These are phyloP conservation scores for Bombardia bombarda DNA, from an alignment of 495 filamentous ascomycete species.

Conservation along the genomic window DNA sequence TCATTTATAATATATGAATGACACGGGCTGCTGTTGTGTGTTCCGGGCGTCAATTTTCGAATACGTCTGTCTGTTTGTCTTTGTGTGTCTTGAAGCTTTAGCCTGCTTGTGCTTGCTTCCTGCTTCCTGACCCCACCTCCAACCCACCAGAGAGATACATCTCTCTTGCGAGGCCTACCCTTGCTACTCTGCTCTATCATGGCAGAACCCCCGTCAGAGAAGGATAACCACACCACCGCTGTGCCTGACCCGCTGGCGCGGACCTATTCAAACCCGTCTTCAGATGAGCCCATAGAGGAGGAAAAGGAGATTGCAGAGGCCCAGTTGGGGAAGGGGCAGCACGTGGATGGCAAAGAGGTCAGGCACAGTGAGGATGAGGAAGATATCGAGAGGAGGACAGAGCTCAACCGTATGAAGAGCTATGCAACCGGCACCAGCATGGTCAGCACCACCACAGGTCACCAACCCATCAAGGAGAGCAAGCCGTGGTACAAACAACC, in stretches of 20 bases:
- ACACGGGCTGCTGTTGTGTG: no score
- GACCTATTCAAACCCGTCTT: constrained; percentile 1
- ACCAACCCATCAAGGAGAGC: constrained; percentile 21
- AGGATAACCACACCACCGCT: background rate
- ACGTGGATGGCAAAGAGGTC: constrained; percentile 7
- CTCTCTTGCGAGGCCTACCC: no score
- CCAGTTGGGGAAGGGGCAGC: background rate
- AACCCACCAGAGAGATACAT: no score
- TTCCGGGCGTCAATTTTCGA: no score
- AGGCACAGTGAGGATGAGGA: constrained; percentile 9
- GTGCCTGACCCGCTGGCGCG: constrained; percentile 3
- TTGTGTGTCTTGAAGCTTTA: no score
- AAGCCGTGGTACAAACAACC: constrained; percentile 52
- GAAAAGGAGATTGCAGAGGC: constrained; percentile 9
- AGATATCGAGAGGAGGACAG: constrained; percentile 10
- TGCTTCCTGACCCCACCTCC: no score
- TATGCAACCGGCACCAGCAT: constrained; percentile 38
- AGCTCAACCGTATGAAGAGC: constrained; percentile 35
- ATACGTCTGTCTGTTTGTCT: no score
- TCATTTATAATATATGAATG: background rate
- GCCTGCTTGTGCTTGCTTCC: no score
- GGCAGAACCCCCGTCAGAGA: constrained; percentile 3
- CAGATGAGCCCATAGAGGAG: constrained; percentile 3
- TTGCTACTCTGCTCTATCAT: no score
- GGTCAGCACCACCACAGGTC: constrained; percentile 19